Percentiles rank a stretch among this genome's conserved stretches.
Evolutionary conservation across 2,329 filamentous ascomycete genomes (phyloP).

Genomic region (Fusarium xylarioides): DNA sequence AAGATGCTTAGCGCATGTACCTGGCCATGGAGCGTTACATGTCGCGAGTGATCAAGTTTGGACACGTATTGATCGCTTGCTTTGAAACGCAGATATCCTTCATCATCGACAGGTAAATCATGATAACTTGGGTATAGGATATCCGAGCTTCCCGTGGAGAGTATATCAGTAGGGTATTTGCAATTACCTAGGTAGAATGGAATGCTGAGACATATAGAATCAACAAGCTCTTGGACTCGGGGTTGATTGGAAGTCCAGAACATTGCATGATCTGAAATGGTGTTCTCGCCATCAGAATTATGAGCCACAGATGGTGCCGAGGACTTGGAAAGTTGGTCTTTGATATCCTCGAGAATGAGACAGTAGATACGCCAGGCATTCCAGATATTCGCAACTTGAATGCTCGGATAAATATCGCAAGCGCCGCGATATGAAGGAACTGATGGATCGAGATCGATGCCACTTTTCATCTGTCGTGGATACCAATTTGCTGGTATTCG

Average conservation of each 20-base stretch:
- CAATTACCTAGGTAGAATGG: conserved; percentile 33
- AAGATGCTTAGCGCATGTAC: conserved; percentile 11
- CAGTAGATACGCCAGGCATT: conserved; percentile 24
- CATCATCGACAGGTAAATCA: not conserved
- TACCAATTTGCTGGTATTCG: conserved; percentile 1
- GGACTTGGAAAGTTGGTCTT: not conserved
- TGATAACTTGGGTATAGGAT: conserved; percentile 20
- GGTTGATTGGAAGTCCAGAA: not conserved
- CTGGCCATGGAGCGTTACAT: conserved; percentile 8
- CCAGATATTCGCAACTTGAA: conserved; percentile 33
- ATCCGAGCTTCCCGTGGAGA: not conserved
- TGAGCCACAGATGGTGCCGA: rapidly evolving
- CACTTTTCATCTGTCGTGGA: not conserved
- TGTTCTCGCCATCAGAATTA: rapidly evolving
- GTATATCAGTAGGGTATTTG: not conserved
- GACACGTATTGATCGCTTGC: conserved; percentile 3
- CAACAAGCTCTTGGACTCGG: not conserved
- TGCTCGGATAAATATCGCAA: conserved; percentile 13
- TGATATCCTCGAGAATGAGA: not conserved
- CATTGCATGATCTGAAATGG: rapidly evolving
- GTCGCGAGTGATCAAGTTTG: conserved; percentile 13
- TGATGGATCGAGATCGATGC: rapidly evolving
- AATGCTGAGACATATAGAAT: conserved; percentile 18
- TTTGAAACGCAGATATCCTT: not conserved
- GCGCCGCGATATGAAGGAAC: not conserved